Evolutionary conservation across 2,329 filamentous ascomycete genomes (phyloP).

Genomic region (Akanthomyces lecanii): DNA sequence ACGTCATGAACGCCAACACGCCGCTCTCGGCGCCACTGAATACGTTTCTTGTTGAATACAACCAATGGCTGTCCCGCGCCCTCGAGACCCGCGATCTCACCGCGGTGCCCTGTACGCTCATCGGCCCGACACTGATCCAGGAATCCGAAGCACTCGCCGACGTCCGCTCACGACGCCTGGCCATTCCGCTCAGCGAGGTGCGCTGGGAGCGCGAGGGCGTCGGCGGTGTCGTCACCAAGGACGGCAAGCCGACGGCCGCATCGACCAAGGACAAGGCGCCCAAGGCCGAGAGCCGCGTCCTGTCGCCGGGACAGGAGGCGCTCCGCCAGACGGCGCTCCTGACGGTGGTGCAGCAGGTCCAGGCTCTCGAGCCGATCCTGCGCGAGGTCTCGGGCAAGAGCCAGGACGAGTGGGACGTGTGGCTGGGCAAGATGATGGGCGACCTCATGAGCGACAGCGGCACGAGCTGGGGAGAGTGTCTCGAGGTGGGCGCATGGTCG

Average conservation of each 20-base stretch:
- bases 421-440: slow-evolving; percentile 82
- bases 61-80: slow-evolving; percentile 73
- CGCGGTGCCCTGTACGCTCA: slow-evolving; percentile 71
- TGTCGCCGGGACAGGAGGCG: slow-evolving; percentile 62
- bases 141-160: slow-evolving; percentile 69
- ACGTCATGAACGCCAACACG: slow-evolving; percentile 76
- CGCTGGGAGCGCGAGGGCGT: slow-evolving; percentile 80
- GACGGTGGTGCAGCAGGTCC: slow-evolving; percentile 76
- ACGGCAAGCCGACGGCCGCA: slow-evolving; percentile 38
- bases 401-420: slow-evolving; percentile 87
- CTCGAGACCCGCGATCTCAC: slow-evolving; percentile 67
- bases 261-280: slow-evolving; percentile 6
- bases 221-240: slow-evolving; percentile 57
- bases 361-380: slow-evolving; percentile 77
- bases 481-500: slow-evolving; percentile 83
- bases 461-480: slow-evolving; percentile 77
- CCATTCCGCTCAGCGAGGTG: slow-evolving; percentile 80
- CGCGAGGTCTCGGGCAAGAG: slow-evolving; percentile 81
- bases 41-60: slow-evolving; percentile 76
- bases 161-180: slow-evolving; percentile 69
- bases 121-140: slow-evolving; percentile 73
- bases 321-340: slow-evolving; percentile 68
- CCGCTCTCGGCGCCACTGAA: slow-evolving; percentile 79
- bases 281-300: slow-evolving; percentile 28
- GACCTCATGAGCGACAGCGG: slow-evolving; percentile 77